Base-by-base conservation (phyloP, 345 rosid species). In the Dovyalis caffra region DNA sequence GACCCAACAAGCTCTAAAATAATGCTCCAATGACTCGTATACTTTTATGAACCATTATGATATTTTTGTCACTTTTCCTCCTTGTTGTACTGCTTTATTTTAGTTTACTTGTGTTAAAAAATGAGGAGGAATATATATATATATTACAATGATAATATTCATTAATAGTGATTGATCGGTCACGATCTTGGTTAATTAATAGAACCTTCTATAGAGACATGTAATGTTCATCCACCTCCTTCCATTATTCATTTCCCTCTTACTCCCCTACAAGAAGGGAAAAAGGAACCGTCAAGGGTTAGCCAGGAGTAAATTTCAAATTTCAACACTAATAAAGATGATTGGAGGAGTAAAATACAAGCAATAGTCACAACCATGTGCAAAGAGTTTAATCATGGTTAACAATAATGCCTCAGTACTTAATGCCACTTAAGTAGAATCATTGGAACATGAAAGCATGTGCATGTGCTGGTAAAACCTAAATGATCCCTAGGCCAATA, bases 361-460 rank as follows among this genome's bases (percentile, higher is more conserved):
- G 86, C 66, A 69, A 83, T 51, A 62, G 1, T 29, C 65, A 57
- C 64, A 37, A 62, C 20, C 82, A 81, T 74, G 83, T 81, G 81
- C 45, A 20, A 20, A 78, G 79, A 53, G 0, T 76, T 73, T 73
- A 66, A 68, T 23, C 45, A 53, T 29, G 70, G 69, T 40, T 77
- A 21, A 74, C 23, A 57, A 71, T 25, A 45, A 11, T 34, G 56
- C 28, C 21, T 60, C 21, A 25, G n/a, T 28, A 20, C 60, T 57
- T 71, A 8, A 65, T 21, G 70, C 64, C 43, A 60, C 33, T 56
- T 53, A 33, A 69, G 63, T 70, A 28, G 68, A 26, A 51, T 74
- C 37, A 80, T 71, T 74, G 69, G 79, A 82, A 80, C 80, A 76
- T 76, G 83, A 51, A 73, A 71, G 66, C 86, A 77, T 74, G 85